Percentiles rank a stretch among this genome's conserved stretches.
Evolutionary conservation across 2,329 filamentous ascomycete genomes (phyloP).

Genomic region (Geosmithia flava): DNA sequence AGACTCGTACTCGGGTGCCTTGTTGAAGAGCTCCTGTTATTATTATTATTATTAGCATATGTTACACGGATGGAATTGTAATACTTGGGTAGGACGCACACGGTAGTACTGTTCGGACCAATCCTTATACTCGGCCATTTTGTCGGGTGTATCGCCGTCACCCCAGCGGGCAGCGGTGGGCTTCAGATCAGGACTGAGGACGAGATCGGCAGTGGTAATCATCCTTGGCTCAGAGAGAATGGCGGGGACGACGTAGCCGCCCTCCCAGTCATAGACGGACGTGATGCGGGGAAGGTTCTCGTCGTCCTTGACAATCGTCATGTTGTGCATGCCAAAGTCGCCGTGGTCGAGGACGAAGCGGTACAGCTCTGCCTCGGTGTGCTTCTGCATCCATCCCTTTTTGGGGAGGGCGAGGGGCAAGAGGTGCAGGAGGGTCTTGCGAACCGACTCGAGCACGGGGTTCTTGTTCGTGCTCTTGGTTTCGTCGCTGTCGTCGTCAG

Average conservation of each 20-base stretch:
- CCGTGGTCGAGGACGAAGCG: slow-evolving; percentile 19
- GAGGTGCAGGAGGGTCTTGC: slow-evolving; percentile 12
- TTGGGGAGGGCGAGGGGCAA: slow-evolving; percentile 10
- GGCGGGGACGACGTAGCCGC: slow-evolving; percentile 14
- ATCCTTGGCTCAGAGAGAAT: slow-evolving; percentile 12
- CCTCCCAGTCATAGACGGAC: slow-evolving; percentile 18
- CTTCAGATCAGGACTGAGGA: slow-evolving; percentile 5
- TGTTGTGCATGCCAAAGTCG: slow-evolving; percentile 3
- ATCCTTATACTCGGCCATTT: slow-evolving; percentile 7
- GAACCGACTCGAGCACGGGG: slow-evolving; percentile 7
- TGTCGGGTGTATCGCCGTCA: slow-evolving; percentile 4
- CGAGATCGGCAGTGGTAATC: slow-evolving; percentile 6
- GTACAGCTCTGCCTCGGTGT: slow-evolving; percentile 8
- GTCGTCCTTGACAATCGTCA: slow-evolving; percentile 7
- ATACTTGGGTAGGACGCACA: neutral
- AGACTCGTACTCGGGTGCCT: slow-evolving; percentile 8
- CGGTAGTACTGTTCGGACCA: slow-evolving; percentile 13
- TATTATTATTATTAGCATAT: neutral
- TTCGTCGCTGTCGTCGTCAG: slow-evolving; percentile 8
- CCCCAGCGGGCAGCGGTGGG: slow-evolving; percentile 9
- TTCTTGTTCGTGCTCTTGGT: slow-evolving; percentile 6
- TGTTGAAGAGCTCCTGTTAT: slow-evolving; percentile 4
- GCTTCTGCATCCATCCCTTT: neutral
- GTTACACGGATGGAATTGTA: no score
- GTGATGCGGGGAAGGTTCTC: slow-evolving; percentile 9